Evolutionary conservation across 371 early-diverging fungal genomes (phyloP), one percentile per base, ranked within the genome.

Genomic region (Blyttiomyces sp.): DNA sequence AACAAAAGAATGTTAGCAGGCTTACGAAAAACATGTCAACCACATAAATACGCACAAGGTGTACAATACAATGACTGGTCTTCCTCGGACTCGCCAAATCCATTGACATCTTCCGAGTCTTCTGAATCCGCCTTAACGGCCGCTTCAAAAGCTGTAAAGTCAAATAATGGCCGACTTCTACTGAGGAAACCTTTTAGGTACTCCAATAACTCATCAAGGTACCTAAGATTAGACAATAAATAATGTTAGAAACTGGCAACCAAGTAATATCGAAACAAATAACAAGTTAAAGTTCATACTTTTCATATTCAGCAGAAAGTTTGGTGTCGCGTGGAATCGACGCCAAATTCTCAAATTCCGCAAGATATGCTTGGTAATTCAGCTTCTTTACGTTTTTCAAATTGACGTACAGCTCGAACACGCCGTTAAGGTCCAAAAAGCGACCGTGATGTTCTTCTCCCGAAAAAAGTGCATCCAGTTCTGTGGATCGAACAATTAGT

Each of bases 401-500:
- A 63, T 96, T 95, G 62, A 91, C 69, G 68, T 88, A 97, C 21
- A 72, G 69, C 31, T 84, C 84, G 71, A 91, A 86, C 50, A 86
- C 75, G 39, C 71, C 77, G 64, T 94, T 84, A 52, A 98, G 75
- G 72, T 98, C 98, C 61, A 98, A 71, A 57, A 88, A 93, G 34
- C 86, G 75, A 30, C 98, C 98, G 34, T 83, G 63, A 1, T 80
- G 71, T 73, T 98, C 98, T 74, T 95, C 96, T 21, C 95, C 96
- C 23, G 92, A 88, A 69, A 96, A 96, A 69, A 88, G 63, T 39
- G 80, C 84, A 52, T 96, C 94, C 43, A 96, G 67, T 30, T 85
- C 88, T 80, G 69, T 48, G 32, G 39, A 36, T 24, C 2, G n/a
- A n/a, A 59, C 48, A 39, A 4, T 23, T 53, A 16, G 43, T 19